phyloP scores from a whole-genome alignment of 2,329 filamentous ascomycete genomes.

The Colletotrichum viniferum region DNA sequence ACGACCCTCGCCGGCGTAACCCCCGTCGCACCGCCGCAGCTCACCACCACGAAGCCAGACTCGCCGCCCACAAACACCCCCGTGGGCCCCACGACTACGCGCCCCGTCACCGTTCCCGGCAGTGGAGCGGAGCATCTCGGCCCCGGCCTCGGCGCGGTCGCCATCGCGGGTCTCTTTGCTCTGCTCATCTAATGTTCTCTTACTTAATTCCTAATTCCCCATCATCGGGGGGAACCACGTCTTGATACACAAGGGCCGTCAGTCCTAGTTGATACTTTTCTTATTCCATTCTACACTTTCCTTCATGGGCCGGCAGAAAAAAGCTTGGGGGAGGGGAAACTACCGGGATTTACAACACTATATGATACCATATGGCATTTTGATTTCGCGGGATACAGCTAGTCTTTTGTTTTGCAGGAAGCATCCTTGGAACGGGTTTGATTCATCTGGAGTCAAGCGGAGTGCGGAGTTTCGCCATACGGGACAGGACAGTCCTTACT shows the following conservation, averaged over 20 bases:
- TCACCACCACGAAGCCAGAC: background rate
- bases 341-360: background rate
- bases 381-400: background rate
- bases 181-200: slow-evolving; percentile 24
- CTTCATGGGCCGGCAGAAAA: slow-evolving; percentile 14
- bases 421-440: background rate
- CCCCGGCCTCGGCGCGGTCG: slow-evolving; percentile 39
- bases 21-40: background rate
- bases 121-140: slow-evolving; percentile 41
- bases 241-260: background rate
- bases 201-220: background rate
- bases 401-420: background rate
- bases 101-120: slow-evolving; percentile 30
- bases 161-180: slow-evolving; percentile 42
- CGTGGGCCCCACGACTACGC: background rate
- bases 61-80: background rate
- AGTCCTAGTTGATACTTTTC: background rate
- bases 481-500: slow-evolving; percentile 6
- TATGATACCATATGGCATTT: slow-evolving; percentile 9
- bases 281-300: slow-evolving; percentile 13
- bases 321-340: background rate
- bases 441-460: background rate
- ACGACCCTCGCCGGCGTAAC: background rate
- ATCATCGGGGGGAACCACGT: background rate
- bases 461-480: slow-evolving; percentile 8